A percentile compares a stretch with the other conserved stretches of the same genome.
Conservation (phyloP, 2,329 filamentous ascomycete species). For the Claviceps monticola region DNA sequence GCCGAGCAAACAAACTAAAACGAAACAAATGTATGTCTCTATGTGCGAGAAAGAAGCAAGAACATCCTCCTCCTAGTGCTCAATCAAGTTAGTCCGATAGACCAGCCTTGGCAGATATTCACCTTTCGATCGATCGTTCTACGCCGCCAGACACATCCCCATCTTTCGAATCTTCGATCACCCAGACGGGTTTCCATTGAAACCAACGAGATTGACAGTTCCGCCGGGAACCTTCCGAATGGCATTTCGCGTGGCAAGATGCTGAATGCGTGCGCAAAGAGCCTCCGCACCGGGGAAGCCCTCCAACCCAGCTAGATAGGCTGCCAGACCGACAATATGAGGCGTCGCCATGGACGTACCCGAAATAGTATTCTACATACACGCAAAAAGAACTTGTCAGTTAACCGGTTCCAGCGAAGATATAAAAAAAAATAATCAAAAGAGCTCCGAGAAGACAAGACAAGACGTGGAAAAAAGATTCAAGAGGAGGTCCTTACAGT, state of each 20-base stretch:
- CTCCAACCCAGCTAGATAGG: slow-evolving; percentile 30
- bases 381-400: too few relatives aligned
- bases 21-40: too few relatives aligned
- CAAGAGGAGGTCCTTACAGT: slow-evolving; percentile 8
- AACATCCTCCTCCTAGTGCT: too few relatives aligned
- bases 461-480: not conserved
- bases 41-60: too few relatives aligned
- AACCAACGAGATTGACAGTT: slow-evolving; percentile 12
- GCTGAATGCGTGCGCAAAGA: slow-evolving; percentile 6
- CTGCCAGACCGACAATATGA: slow-evolving; percentile 27
- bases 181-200: slow-evolving; percentile 9
- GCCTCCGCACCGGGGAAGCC: slow-evolving; percentile 12
- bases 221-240: slow-evolving; percentile 14
- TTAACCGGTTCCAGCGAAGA: too few relatives aligned
- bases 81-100: too few relatives aligned
- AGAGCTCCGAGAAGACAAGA: not conserved
- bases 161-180: not conserved
- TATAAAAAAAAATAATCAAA: not conserved
- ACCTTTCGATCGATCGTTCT: too few relatives aligned
- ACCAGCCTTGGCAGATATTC: too few relatives aligned
- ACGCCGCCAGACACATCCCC: not conserved
- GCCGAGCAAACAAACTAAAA: too few relatives aligned
- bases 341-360: slow-evolving; percentile 32
- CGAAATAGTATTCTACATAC: slow-evolving; percentile 22
- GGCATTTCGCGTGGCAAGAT: slow-evolving; percentile 3